phyloP scores from a whole-genome alignment of 176 grass and related monocot species.

The Oryza nivara region DNA sequence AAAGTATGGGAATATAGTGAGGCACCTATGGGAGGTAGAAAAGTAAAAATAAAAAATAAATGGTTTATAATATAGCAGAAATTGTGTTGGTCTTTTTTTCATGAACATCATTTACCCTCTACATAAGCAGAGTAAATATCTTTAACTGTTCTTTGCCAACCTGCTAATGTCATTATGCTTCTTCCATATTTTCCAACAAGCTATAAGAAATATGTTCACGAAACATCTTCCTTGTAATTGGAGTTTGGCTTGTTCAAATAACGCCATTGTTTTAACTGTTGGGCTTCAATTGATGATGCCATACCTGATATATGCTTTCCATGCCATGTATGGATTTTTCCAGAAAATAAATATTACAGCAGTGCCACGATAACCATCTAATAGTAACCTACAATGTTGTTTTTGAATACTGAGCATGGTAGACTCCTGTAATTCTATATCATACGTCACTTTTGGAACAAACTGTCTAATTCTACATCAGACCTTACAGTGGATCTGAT shows the following conservation, averaged over 20 bases:
- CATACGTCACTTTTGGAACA: slow-evolving; percentile 1
- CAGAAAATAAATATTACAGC: background rate
- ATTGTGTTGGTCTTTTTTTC: too few relatives aligned
- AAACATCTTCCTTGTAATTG: too few relatives aligned
- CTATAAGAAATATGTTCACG: background rate
- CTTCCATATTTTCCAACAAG: background rate
- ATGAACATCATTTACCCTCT: too few relatives aligned
- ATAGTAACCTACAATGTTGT: background rate
- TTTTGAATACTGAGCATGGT: background rate
- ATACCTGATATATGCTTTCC: too few relatives aligned
- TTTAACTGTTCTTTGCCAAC: background rate
- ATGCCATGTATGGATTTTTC: background rate
- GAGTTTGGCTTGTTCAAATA: too few relatives aligned
- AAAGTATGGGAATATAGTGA: background rate
- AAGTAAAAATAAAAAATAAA: too few relatives aligned
- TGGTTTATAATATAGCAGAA: too few relatives aligned
- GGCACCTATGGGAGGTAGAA: too few relatives aligned
- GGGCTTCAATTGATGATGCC: too few relatives aligned
- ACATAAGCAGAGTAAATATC: too few relatives aligned
- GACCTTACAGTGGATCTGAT: background rate
- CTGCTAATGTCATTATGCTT: background rate
- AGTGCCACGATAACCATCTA: background rate
- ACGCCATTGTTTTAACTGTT: too few relatives aligned
- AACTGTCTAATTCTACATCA: background rate
- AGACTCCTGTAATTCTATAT: background rate